Evolutionary conservation across 371 early-diverging fungal genomes (phyloP).

Genomic region (Syncephalastrum racemosum): DNA sequence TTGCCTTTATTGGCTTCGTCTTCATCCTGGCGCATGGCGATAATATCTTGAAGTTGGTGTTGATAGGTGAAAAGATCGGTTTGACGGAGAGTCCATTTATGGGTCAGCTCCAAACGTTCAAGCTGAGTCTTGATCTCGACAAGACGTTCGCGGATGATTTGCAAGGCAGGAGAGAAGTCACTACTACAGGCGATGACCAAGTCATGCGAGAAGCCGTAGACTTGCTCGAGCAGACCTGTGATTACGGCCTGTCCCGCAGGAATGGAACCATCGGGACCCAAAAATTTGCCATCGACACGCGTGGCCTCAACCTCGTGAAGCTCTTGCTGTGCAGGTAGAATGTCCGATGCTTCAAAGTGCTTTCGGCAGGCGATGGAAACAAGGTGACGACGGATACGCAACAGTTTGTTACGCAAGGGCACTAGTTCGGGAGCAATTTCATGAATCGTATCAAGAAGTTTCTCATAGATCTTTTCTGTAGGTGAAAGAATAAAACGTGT

Average conservation of each 20-base stretch:
- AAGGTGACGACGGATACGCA: constrained; percentile 65
- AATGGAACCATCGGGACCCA: constrained; percentile 54
- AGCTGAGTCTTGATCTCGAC: constrained; percentile 71
- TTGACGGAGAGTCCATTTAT: constrained; percentile 84
- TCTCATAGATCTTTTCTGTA: constrained; percentile 32
- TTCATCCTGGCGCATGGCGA: constrained; percentile 46
- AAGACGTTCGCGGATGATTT: constrained; percentile 70
- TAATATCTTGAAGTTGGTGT: constrained; percentile 74
- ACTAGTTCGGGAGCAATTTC: constrained; percentile 48
- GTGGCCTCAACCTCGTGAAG: constrained; percentile 66
- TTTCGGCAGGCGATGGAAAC: constrained; percentile 47
- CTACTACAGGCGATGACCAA: constrained; percentile 62
- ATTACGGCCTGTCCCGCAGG: constrained; percentile 84
- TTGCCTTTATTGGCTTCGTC: constrained; percentile 43
- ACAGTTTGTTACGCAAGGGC: constrained; percentile 64
- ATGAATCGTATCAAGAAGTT: constrained; percentile 35
- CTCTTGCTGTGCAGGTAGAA: constrained; percentile 61
- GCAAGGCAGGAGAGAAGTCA: constrained; percentile 57
- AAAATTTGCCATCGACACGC: constrained; percentile 73
- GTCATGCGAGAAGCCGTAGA: constrained; percentile 75
- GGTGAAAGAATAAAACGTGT: background rate
- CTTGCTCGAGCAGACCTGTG: constrained; percentile 73
- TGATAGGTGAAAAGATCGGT: constrained; percentile 83
- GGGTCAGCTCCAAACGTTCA: constrained; percentile 70
- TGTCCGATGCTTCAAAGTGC: constrained; percentile 36